These are phyloP conservation scores for Trichothecium roseum DNA, from an alignment of 2,329 filamentous ascomycete species.

Conservation along the genomic window DNA sequence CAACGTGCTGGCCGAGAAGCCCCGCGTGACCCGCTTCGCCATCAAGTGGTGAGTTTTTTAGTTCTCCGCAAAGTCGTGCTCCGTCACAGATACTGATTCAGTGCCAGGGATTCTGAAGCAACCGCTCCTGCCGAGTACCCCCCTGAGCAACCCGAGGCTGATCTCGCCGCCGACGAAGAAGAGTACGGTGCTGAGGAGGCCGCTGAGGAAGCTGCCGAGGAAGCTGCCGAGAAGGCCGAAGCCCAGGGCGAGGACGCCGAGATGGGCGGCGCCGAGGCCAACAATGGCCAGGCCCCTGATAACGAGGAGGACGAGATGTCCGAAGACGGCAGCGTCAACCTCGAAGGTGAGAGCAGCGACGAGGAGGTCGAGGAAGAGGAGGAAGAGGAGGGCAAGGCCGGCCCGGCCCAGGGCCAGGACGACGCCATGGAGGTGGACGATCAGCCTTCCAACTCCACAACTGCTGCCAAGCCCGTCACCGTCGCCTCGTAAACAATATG, in stretches of 20 bases:
- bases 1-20: conserved; percentile 94
- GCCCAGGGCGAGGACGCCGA: conserved; percentile 53
- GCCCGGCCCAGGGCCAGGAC: conserved; percentile 20
- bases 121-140: conserved; percentile 93
- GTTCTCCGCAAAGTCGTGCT: not conserved
- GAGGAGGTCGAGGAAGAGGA: conserved; percentile 62
- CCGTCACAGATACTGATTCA: conserved; percentile 1
- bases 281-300: conserved; percentile 20
- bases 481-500: conserved; percentile 18
- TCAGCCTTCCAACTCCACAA: conserved; percentile 17
- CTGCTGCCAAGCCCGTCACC: conserved; percentile 22
- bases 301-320: conserved; percentile 58
- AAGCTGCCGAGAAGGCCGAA: conserved; percentile 39
- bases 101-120: conserved; percentile 90
- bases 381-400: conserved; percentile 28
- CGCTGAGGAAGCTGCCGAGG: conserved; percentile 58
- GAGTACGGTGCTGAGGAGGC: conserved; percentile 87
- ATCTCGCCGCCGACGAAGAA: conserved; percentile 73
- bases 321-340: conserved; percentile 68
- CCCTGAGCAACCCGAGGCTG: conserved; percentile 94
- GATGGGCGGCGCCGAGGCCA: conserved; percentile 61
- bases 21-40: conserved; percentile 89
- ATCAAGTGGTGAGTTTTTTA: conserved; percentile 77
- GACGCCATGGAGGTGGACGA: conserved; percentile 43
- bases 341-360: conserved; percentile 61